Evolutionary conservation across 176 grass and related monocot genomes (phyloP), one percentile per base, ranked within the genome.

Genomic region (Secale cereale): DNA sequence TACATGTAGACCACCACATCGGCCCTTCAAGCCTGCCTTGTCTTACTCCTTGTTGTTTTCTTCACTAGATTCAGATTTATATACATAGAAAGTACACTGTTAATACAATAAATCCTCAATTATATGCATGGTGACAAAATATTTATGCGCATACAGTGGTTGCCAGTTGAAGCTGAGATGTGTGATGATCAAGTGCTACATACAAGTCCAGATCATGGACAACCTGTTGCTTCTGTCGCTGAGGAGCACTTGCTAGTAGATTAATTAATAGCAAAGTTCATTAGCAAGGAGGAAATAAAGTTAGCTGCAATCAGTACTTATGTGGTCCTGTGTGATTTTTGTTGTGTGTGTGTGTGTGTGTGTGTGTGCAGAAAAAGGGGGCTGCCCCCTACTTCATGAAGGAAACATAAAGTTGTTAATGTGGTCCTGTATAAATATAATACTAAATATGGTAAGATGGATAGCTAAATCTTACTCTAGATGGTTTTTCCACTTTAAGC

Each of bases 11-110:
- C 41, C 41, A 25, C 66, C 70, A 76, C 61, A 82, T 77, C 62
- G 61, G 82, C 59, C 35, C 62, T 69, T 77, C 25, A n/a, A 33
- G 27, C 28, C 16, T 79, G 36, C 70, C 50, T 77, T 82, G 88
- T 85, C 71, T 52, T 70, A 39, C 81, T 62, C 50, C 3, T 30
- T 54, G 78, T 70, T 60, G 35, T 45, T 74, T 61, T 68, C 41
- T 8, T 52, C 52, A 12, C 22, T 36, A 43, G 33, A 41, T 65
- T 10, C 6, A 46, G 37, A 73, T 27, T 73, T 73, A 13, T 45
- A 29, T 60, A 48, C 45, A 48, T 76, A 63, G 26, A 30, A 3
- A 15, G 39, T 10, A 15, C 2, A 66, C 10, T 23, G 17, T 20
- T 19, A 19, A 20, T 20, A 56, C 17, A 56, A 20, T 2, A 19